These are phyloP conservation scores for Litchi chinensis DNA, from an alignment of 345 rosid species.

Conservation along the genomic window DNA sequence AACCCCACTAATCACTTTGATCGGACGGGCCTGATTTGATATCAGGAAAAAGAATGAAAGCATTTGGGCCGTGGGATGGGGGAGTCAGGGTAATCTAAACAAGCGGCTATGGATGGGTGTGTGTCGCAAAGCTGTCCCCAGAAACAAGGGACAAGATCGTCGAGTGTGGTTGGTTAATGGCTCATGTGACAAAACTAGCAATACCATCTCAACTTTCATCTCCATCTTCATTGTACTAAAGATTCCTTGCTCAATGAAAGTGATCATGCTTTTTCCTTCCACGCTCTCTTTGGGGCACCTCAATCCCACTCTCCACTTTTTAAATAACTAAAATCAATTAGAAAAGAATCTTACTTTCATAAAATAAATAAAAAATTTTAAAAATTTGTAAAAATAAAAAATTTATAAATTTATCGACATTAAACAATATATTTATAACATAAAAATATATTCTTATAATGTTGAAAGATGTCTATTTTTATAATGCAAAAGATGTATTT, in stretches of 20 bases:
- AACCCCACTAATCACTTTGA: background rate
- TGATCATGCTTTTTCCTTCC: background rate
- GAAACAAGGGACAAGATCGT: slow-evolving; percentile 31
- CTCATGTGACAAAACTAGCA: slow-evolving; percentile 34
- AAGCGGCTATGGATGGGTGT: slow-evolving; percentile 25
- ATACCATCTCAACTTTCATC: slow-evolving; percentile 27
- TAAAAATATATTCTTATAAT: too few species aligned
- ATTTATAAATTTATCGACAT: too few species aligned
- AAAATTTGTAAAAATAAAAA: too few species aligned
- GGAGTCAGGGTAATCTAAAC: slow-evolving; percentile 28
- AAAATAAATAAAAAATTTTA: too few species aligned
- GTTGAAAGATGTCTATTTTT: too few species aligned
- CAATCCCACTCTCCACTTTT: background rate
- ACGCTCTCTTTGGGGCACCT: slow-evolving; percentile 3
- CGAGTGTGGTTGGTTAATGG: slow-evolving; percentile 24
- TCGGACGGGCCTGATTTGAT: slow-evolving; percentile 29
- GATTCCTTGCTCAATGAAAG: slow-evolving; percentile 9
- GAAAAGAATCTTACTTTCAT: too few species aligned
- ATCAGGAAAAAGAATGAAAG: background rate
- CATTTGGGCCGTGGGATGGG: slow-evolving; percentile 27
- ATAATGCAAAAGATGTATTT: too few species aligned
- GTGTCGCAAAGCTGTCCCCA: slow-evolving; percentile 56
- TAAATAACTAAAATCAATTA: too few species aligned
- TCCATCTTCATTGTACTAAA: slow-evolving; percentile 10
- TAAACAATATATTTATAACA: too few species aligned